Base-by-base conservation (phyloP, 768 basidiomycete species). In the Rhizopogon sp. region DNA sequence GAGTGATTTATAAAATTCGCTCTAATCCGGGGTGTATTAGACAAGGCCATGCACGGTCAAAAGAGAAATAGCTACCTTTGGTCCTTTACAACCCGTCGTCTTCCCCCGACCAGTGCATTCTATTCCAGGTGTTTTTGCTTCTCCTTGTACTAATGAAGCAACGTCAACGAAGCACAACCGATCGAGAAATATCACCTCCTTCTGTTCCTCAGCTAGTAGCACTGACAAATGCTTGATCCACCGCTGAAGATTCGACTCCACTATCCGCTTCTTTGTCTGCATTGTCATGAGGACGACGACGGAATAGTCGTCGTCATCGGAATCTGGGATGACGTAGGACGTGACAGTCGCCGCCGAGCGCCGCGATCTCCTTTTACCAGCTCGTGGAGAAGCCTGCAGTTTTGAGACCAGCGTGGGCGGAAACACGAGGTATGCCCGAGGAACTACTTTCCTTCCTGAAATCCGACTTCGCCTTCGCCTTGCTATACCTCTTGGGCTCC, bases 211-310 rank as follows among this genome's bases (percentile, higher is more conserved):
- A 64, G 82, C 85, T 20, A 81, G 70, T 41, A 91, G 67, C 16
- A 76, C 72, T 6, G 76, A 71, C 37, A 91, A 67, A 59, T 88
- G 81, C 62, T 81, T 81, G 62, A 90, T 80, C 88, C 88, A 91
- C 43, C 75, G 69, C 60, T 87, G 84, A 52, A 80, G 62, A 54
- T 77, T 72, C 9, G 75, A 72, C 59, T 79, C 78, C 3, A 69
- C 72, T 39, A 67, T 71, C 50, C 70, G 67, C 58, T 73, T 74
- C 53, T 72, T 68, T 28, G 66, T 63, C 45, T 70, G 65, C 56
- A n/a, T n/a, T n/a, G n/a, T n/a, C n/a, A n/a, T n/a, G n/a, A n/a
- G n/a, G n/a, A n/a, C n/a, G n/a, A n/a, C n/a, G n/a, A n/a, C n/a
- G n/a, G n/a, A n/a, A n/a, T n/a, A n/a, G n/a, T n/a, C n/a, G n/a